Evolutionary conservation across 345 rosid genomes (phyloP).

Genomic region (Rhodomyrtus tomentosa): DNA sequence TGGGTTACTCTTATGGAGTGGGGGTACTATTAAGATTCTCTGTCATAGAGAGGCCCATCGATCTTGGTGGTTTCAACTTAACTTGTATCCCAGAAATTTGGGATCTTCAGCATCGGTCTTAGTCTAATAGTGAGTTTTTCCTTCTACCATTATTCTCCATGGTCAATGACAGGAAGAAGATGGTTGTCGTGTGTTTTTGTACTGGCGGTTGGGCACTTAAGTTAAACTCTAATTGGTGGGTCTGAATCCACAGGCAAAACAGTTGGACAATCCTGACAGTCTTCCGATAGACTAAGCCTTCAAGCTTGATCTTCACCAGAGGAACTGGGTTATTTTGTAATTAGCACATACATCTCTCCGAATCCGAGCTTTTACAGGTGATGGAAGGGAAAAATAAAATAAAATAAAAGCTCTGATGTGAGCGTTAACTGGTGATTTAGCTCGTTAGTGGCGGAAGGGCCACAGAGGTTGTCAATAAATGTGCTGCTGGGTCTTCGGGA

Average conservation of each 20-base stretch:
- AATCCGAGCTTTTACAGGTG: not conserved
- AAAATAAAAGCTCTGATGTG: not conserved
- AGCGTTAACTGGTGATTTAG: not conserved
- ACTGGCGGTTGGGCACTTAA: not conserved
- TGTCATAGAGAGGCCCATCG: not conserved
- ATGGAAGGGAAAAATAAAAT: not conserved
- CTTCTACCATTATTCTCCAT: not conserved
- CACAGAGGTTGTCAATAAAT: not conserved
- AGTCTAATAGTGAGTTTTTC: not conserved
- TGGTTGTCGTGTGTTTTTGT: not conserved
- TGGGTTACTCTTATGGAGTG: not conserved
- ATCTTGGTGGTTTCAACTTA: not conserved
- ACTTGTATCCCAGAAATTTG: not conserved
- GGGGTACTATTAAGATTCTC: not conserved
- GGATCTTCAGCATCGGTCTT: not conserved
- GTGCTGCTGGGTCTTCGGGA: not conserved
- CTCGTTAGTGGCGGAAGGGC: not conserved
- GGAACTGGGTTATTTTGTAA: not conserved
- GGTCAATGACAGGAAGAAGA: not conserved
- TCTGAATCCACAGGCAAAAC: not conserved
- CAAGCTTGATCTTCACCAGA: not conserved
- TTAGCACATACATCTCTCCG: not conserved
- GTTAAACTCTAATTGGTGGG: not conserved
- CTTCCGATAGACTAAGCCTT: not conserved
- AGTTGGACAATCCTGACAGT: not conserved